Base-by-base conservation (phyloP, 805 yeast species). In the Kockiozyma suomiensis region DNA sequence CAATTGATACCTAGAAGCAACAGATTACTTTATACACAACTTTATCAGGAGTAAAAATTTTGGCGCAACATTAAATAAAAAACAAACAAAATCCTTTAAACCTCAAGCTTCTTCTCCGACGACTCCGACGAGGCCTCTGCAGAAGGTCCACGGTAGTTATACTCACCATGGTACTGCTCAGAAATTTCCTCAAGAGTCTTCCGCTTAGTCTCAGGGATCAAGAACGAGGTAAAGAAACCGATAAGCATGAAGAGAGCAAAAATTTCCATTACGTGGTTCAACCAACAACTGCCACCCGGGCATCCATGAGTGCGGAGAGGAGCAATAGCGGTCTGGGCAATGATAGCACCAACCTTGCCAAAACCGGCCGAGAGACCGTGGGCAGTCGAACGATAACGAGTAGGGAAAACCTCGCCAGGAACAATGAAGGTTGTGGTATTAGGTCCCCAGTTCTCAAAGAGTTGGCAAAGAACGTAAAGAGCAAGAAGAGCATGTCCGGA, bases 331-430 rank as follows among this genome's bases (percentile, higher is more conserved):
- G 47, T 35, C 58, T 67, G 70, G 8, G 97, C 96, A 79, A 90
- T 84, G 68, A 90, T 89, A 61, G 97, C 96, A 79, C 97, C 97
- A 70, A 90, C 80, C 75, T 90, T 90, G 81, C 97, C 97, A 35
- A 84, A 75, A 53, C 96, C 97, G 69, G 97, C 97, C 65, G 96
- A 90, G 65, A 90, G 81, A 81, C 97, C 97, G 71, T 90, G 97
- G 50, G 97, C 96, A 68, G 96, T 85, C 25, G 96, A 90, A 85
- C 97, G 87, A 79, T 90, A 90, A 81, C 96, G 86, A 58, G 97
- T 90, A 74, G 97, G 97, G 87, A 80, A 91, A 73, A 84, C 79
- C 79, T 90, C 97, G 77, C 96, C 97, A 51, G 97, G 96, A 72
- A 88, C 82, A 70, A 90, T 84, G 74, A 90, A 90, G 56, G 97